Percentiles rank a stretch among this genome's conserved stretches.
Conservation (phyloP, 1,284 basidiomycete genomes). For the Phellopilus nigrolimitatus region DNA sequence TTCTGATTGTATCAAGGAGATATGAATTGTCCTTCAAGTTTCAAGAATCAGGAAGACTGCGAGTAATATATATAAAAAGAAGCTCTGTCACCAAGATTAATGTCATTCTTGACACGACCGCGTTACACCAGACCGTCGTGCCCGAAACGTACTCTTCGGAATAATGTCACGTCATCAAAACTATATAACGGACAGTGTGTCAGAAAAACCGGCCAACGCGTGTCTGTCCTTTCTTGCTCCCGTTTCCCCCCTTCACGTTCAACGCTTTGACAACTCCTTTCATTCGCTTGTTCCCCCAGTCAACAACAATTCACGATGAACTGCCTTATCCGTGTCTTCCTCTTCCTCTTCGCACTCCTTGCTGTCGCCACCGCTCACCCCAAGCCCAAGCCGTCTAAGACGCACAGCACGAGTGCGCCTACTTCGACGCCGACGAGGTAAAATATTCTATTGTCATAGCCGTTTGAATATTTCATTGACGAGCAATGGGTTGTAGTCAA, state of each 20-base stretch:
- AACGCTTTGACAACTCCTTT: neutral
- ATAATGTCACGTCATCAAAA: too few relatives aligned
- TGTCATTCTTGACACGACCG: neutral
- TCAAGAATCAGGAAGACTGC: too few relatives aligned
- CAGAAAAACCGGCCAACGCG: neutral
- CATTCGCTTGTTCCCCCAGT: constrained; percentile 2
- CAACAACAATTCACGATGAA: constrained; percentile 20
- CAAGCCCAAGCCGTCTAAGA: constrained; percentile 18
- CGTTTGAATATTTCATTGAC: too few relatives aligned
- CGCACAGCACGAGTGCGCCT: constrained; percentile 1
- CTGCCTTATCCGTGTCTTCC: constrained; percentile 19
- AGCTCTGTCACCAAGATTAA: neutral
- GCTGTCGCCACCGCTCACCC: constrained; percentile 22
- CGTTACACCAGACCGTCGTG: too few relatives aligned
- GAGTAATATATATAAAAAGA: neutral
- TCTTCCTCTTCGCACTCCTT: constrained; percentile 23
- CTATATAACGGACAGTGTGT: neutral
- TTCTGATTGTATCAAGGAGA: too few relatives aligned
- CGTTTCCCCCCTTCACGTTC: neutral
- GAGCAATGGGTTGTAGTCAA: too few relatives aligned
- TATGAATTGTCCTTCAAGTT: too few relatives aligned
- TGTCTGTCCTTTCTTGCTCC: neutral
- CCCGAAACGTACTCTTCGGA: too few relatives aligned
- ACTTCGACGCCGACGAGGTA: constrained; percentile 3
- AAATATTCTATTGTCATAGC: too few relatives aligned